Base-by-base conservation (phyloP, 1,139 yeast genomes). In the Lodderomyces pseudojiufengensis region DNA sequence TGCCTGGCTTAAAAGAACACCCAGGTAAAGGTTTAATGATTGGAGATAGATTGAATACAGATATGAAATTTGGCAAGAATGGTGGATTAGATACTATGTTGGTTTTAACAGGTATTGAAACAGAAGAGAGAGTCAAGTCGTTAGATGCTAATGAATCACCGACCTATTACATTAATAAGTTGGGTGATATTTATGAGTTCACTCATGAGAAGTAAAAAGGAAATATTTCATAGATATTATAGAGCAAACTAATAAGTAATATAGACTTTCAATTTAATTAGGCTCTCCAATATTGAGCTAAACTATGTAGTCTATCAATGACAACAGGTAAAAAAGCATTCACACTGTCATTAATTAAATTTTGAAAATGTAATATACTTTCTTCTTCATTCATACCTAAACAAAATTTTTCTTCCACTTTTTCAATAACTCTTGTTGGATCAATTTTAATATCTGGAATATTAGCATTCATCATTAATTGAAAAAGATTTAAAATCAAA, bases 201-300 rank as follows among this genome's bases (percentile, higher is more conserved):
- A 38, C 39, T 14, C 36, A 32, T 16, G 37, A 38, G 27, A 16
- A 15, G 21, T n/a, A 33, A 27, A 11, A 13, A 24, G 14, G 7
- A 18, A 12, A 4, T 28, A n/a, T n/a, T n/a, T n/a, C n/a, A n/a
- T n/a, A n/a, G n/a, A n/a, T n/a, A n/a, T n/a, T n/a, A n/a, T n/a
- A n/a, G n/a, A n/a, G n/a, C n/a, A n/a, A n/a, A n/a, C n/a, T n/a
- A n/a, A n/a, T n/a, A n/a, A n/a, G n/a, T n/a, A n/a, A n/a, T n/a
- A 18, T 18, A 18, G 20, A 18, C 20, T 18, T 18, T 18, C 7
- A 5, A 5, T 18, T 18, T 18, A 5, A 10, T 57, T 54, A 90
- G 0, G 97, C 90, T 44, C 97, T 64, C 98, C 98, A 92, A 55
- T 94, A 94, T 55, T 94, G 98, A 0, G 98, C 97, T 56, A 94